Base-by-base conservation (phyloP, 2,329 filamentous ascomycete species). In the Fusarium globosum region DNA sequence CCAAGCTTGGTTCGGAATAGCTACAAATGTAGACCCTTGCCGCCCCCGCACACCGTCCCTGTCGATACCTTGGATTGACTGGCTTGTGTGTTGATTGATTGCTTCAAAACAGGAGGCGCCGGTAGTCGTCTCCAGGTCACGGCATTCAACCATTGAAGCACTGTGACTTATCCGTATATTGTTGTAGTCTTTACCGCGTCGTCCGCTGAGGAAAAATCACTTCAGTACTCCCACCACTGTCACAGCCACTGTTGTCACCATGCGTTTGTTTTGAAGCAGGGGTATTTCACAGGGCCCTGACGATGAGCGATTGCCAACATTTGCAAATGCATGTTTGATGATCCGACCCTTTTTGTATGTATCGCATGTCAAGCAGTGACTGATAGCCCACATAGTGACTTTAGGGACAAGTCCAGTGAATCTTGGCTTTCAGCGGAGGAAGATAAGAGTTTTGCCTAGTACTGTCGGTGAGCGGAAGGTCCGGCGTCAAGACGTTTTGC, bases 41-140 rank as follows among this genome's bases (percentile, higher is more conserved):
- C 66, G 62, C 73, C 72, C 72, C 76, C 68, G 69, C 75, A 77
- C 73, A 53, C 59, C 64, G 57, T 65, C 73, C 73, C 69, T 71
- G 75, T 72, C 61, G 61, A 68, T 68, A 65, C 65, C 51, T 68
- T 53, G 59, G 62, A 61, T 62, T 64, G 61, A 61, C 64, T 68
- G 67, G 38, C 53, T 52, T 55, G 52, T 62, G 62, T 59, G 56
- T 49, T 49, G 59, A 67, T 56, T 56, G 58, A 72, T 41, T 60
- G 52, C 62, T 71, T 60, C 52, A 38, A 56, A 53, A 28, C 42
- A 61, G 61, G 55, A 63, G 67, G 70, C 58, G 62, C 43, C 73
- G 72, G 72, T 75, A 75, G 66, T 73, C 69, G 46, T 56, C 38
- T 56, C 36, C 59, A 61, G 35, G 55, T 52, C 48, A 64, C 73